Base-by-base conservation (phyloP, 2,329 filamentous ascomycete genomes). In the Hymenoscyphus fraxineus region DNA sequence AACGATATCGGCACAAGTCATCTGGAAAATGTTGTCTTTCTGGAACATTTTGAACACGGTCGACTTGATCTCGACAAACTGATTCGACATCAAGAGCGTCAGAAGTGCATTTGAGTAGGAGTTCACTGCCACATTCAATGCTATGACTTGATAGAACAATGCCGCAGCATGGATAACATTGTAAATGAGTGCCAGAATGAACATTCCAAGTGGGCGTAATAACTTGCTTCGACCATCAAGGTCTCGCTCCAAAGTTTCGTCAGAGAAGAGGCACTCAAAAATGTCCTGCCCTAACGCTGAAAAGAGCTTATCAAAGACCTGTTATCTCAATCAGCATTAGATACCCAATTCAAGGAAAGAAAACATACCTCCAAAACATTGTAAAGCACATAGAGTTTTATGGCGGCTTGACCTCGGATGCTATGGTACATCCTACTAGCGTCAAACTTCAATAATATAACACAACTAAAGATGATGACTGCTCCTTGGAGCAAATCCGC, bases 11-110 rank as follows among this genome's bases (percentile, higher is more conserved):
- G 95, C 94, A 70, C 95, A 99, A 0, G 94, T 96, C 15, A 99
- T 83, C 76, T 99, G 95, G 75, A 99, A 99, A 0, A 97, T 81
- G 69, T 97, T 98, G 74, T 99, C 95, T 76, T 97, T 98, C 73
- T 99, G 95, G 68, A 98, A 96, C 66, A 94, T 95, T 80, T 99
- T 98, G 82, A 99, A 99, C 0, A 99, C 96, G 0, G 93, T 96
- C 66, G 92, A 92, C 75, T 99, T 99, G 81, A 99, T 97, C 79
- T 99, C 95, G 55, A 99, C 95, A 73, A 99, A 99, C 74, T 99
- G 96, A 74, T 98, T 99, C 6, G 93, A 97, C 75, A 99, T 86
- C 1, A 99, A 82, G 0, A 99, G 84, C 0, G 95, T 97, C 40
- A 99, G 82, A 4, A 99, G 81, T 0, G 95, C 94, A 74, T 99